phyloP scores from a whole-genome alignment of 495 filamentous ascomycete genomes.

The Penicillium mononematosum region DNA sequence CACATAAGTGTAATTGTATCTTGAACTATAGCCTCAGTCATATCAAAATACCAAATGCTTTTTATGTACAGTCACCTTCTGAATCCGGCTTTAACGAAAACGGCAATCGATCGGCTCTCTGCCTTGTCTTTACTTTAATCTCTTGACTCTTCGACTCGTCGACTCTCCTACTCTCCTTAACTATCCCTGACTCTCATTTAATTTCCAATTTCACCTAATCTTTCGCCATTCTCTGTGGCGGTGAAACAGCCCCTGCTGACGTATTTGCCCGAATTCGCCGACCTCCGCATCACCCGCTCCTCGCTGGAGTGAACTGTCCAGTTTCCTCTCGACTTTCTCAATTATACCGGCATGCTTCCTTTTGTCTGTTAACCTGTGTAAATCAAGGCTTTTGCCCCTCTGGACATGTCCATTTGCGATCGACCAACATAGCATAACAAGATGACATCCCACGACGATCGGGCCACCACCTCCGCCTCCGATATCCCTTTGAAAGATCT shows the following conservation, averaged over 20 bases:
- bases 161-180: neutral
- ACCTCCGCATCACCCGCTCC: neutral
- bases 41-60: neutral
- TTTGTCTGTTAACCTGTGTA: neutral
- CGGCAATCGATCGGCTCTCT: conserved; percentile 8
- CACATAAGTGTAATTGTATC: neutral
- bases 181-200: neutral
- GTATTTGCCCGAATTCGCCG: conserved; percentile 10
- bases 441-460: conserved; percentile 20
- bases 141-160: neutral
- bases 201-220: neutral
- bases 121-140: neutral
- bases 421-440: conserved; percentile 4
- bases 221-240: neutral
- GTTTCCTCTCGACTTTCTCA: neutral
- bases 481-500: conserved; percentile 37
- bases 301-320: neutral
- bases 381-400: conserved; percentile 4
- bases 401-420: conserved; percentile 5
- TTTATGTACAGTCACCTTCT: neutral
- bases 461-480: conserved; percentile 25
- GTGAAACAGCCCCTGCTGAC: conserved; percentile 8
- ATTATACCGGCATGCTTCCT: neutral
- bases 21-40: neutral
- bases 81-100: conserved; percentile 5